phyloP scores from a whole-genome alignment of 371 early-diverging fungal genomes.

The Rhizopus microsporus region DNA sequence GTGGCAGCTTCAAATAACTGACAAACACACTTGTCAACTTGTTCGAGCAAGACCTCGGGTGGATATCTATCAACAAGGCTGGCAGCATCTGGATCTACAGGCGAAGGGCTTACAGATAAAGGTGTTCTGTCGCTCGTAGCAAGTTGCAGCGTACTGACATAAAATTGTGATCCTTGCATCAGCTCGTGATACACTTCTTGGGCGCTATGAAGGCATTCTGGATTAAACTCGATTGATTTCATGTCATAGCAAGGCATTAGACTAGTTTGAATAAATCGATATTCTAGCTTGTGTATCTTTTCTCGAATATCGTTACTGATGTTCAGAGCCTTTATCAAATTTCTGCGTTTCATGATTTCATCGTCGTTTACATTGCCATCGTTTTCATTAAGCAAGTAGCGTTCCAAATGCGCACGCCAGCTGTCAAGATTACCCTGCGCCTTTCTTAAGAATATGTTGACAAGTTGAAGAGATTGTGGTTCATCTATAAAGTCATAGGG shows the following conservation, averaged over 20 bases:
- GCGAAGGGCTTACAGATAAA: slow-evolving; percentile 20
- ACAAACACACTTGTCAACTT: slow-evolving; percentile 35
- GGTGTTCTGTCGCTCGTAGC: slow-evolving; percentile 23
- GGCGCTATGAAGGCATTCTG: slow-evolving; percentile 21
- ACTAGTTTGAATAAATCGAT: slow-evolving; percentile 26
- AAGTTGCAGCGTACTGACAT: slow-evolving; percentile 19
- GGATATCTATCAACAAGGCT: slow-evolving; percentile 32
- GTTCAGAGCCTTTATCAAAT: background rate
- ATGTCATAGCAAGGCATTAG: slow-evolving; percentile 44
- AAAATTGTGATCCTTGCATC: slow-evolving; percentile 24
- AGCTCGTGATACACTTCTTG: slow-evolving; percentile 38
- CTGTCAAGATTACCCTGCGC: slow-evolving; percentile 27
- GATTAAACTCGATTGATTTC: slow-evolving; percentile 35
- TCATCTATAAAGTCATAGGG: slow-evolving; percentile 72
- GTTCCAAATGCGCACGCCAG: slow-evolving; percentile 29
- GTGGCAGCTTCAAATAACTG: slow-evolving; percentile 60
- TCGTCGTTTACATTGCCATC: background rate
- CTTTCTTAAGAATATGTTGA: slow-evolving; percentile 25
- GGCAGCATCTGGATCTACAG: slow-evolving; percentile 15
- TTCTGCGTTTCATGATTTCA: background rate
- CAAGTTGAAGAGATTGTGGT: slow-evolving; percentile 37
- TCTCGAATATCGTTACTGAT: slow-evolving; percentile 15
- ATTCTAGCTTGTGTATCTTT: slow-evolving; percentile 23
- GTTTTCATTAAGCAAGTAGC: background rate
- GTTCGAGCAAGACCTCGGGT: slow-evolving; percentile 32